Conservation (phyloP, 495 filamentous ascomycete species). For the Tetracladium marchalianum region DNA sequence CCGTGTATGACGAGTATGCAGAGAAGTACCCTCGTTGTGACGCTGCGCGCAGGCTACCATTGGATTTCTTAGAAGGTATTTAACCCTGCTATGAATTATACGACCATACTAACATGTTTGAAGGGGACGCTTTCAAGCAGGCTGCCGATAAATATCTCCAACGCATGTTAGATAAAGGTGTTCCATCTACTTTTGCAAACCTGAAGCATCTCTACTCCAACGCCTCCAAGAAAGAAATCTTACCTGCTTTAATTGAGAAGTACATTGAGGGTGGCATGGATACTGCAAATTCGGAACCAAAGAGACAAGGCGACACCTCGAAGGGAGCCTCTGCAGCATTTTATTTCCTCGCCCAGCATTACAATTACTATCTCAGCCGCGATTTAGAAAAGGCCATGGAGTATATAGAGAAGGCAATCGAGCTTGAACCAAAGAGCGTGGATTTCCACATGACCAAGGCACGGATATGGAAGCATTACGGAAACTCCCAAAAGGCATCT, state of each 20-base stretch:
- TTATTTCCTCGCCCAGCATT: constrained; percentile 94
- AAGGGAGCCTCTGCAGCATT: constrained; percentile 67
- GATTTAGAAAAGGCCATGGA: constrained; percentile 72
- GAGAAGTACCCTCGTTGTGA: constrained; percentile 73
- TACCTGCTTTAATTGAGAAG: constrained; percentile 69
- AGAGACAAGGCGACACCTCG: constrained; percentile 40
- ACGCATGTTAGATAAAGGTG: constrained; percentile 87
- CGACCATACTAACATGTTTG: background rate
- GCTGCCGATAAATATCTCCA: constrained; percentile 74
- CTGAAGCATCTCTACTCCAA: constrained; percentile 84
- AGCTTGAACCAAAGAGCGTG: constrained; percentile 64
- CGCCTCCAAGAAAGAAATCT: constrained; percentile 58
- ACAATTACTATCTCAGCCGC: constrained; percentile 83
- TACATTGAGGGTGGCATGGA: constrained; percentile 44
- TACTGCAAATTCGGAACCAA: constrained; percentile 37
- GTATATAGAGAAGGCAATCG: constrained; percentile 75
- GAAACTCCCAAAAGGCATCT: constrained; percentile 69
- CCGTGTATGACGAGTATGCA: constrained; percentile 73
- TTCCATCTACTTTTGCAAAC: constrained; percentile 92
- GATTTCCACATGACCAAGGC: constrained; percentile 95
- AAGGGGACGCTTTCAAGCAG: constrained; percentile 68
- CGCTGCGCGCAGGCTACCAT: constrained; percentile 73
- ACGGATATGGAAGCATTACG: constrained; percentile 87
- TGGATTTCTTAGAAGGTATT: constrained; percentile 78
- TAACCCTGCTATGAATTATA: background rate